These are phyloP conservation scores for Microstegium vimineum DNA, from an alignment of 176 grass and related monocot genomes.

Conservation along the genomic window DNA sequence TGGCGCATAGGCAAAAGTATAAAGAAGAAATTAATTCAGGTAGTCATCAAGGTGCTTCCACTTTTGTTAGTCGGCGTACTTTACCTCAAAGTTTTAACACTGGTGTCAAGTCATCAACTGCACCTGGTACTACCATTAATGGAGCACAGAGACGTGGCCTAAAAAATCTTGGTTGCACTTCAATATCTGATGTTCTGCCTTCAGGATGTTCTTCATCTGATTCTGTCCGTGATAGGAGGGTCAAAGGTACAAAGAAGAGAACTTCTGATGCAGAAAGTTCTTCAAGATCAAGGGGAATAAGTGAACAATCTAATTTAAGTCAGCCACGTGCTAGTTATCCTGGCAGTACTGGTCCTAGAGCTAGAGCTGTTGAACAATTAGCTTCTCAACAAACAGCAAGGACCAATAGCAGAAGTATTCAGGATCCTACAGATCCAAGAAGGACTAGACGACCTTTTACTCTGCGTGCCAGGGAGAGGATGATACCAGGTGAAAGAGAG, in stretches of 20 bases:
- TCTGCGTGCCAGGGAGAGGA: slow-evolving; percentile 27
- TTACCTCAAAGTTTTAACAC: slow-evolving; percentile 19
- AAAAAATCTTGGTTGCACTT: slow-evolving; percentile 66
- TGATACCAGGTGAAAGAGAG: slow-evolving; percentile 25
- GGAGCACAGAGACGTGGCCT: slow-evolving; percentile 45
- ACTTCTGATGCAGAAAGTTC: slow-evolving; percentile 53
- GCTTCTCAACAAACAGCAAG: slow-evolving; percentile 28
- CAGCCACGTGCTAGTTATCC: slow-evolving; percentile 27
- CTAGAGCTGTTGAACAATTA: slow-evolving; percentile 39
- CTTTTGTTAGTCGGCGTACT: slow-evolving; percentile 26
- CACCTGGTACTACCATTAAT: background rate
- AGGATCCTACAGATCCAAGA: slow-evolving; percentile 36
- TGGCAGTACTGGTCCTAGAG: slow-evolving; percentile 33
- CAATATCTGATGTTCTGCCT: slow-evolving; percentile 62
- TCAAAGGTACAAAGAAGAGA: slow-evolving; percentile 40
- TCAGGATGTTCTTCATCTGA: slow-evolving; percentile 56
- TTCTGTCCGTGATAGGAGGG: slow-evolving; percentile 23
- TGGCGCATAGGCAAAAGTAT: slow-evolving; percentile 33
- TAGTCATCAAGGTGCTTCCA: slow-evolving; percentile 22
- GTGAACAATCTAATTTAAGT: slow-evolving; percentile 23
- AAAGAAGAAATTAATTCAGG: slow-evolving; percentile 39
- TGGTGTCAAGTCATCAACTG: slow-evolving; percentile 36
- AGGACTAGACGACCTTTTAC: slow-evolving; percentile 28
- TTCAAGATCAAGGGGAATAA: slow-evolving; percentile 47
- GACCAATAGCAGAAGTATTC: slow-evolving; percentile 26